Evolutionary conservation across 257 asterid species (phyloP).

Genomic region (Capsicum pubescens): DNA sequence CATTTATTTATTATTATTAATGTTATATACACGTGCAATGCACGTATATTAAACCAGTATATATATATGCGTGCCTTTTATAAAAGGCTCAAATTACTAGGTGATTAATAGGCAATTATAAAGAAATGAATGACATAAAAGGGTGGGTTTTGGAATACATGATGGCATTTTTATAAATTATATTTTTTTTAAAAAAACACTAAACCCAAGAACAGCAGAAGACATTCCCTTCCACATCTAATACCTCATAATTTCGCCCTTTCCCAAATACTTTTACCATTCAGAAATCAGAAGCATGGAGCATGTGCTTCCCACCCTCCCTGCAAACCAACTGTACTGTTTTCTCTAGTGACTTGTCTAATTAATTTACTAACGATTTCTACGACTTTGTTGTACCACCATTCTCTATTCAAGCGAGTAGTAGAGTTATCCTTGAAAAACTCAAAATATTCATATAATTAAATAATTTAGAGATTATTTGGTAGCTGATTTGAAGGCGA

Average conservation of each 20-base stretch:
- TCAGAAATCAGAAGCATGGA: conserved; percentile 40
- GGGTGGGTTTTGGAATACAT: conserved; percentile 55
- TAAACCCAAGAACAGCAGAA: conserved; percentile 40
- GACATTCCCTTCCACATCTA: conserved; percentile 26
- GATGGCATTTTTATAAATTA: conserved; percentile 58
- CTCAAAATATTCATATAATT: background rate
- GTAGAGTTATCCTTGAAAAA: background rate
- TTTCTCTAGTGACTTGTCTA: conserved; percentile 40
- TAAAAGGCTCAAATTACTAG: background rate
- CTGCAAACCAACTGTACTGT: conserved; percentile 51
- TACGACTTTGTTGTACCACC: background rate
- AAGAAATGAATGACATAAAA: conserved; percentile 40
- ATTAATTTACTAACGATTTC: conserved; percentile 19
- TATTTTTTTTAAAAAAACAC: background rate
- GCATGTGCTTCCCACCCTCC: conserved; percentile 85
- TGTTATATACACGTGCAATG: no score
- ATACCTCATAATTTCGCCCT: background rate
- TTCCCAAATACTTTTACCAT: conserved; percentile 18
- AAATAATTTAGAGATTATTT: background rate
- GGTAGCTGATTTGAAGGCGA: background rate
- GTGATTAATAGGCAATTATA: conserved; percentile 27
- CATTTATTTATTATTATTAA: no score
- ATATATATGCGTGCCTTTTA: no score
- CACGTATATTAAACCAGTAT: no score
- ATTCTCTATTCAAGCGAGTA: background rate